Base-by-base conservation (phyloP, 768 basidiomycete species). In the Gloeopeniophorella convolvens region DNA sequence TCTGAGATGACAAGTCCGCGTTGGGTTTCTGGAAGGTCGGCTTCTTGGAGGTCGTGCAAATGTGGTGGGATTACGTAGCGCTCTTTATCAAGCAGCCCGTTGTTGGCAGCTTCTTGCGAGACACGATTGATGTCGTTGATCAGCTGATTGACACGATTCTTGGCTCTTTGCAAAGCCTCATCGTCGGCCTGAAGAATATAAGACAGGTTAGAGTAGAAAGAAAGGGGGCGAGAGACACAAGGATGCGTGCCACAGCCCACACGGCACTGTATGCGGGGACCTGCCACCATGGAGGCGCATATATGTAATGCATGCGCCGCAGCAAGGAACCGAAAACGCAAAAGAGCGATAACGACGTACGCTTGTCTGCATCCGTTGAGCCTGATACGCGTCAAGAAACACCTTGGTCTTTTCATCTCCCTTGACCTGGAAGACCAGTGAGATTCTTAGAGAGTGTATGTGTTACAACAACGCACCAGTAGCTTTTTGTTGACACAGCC, bases 51-150 rank as follows among this genome's bases (percentile, higher is more conserved):
- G 68, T 98, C 96, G 68, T 91, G 90, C 16, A 98, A 77, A 69
- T 99, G 96, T n/a, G 90, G 89, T 21, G 92, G 92, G 35, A 96
- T 90, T 55, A 89, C 77, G 64, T 89, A 89, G 76, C 85, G 83
- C 68, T 91, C 87, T 62, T 86, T 84, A 68, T 89, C 85, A 45
- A 81, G 78, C 32, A 80, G 73, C n/a, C 84, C 85, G 50, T 65
- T 82, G 54, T 80, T 80, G 1, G 87, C 83, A 3, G 84, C 82
- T 40, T 89, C 85, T 64, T 84, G 81, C 4, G 85, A 85, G 18
- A 75, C 66, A 32, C 78, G 76, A 55, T 82, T 83, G 61, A 92
- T 86, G 54, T 89, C 83, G 12, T 71, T 72, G 26, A 92, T 76
- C 2, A 88, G 72, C 30, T 72, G 72, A 47, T 81, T 76, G 27